Evolutionary conservation across 2,329 filamentous ascomycete genomes (phyloP).

Genomic region (Fusarium camptoceras): DNA sequence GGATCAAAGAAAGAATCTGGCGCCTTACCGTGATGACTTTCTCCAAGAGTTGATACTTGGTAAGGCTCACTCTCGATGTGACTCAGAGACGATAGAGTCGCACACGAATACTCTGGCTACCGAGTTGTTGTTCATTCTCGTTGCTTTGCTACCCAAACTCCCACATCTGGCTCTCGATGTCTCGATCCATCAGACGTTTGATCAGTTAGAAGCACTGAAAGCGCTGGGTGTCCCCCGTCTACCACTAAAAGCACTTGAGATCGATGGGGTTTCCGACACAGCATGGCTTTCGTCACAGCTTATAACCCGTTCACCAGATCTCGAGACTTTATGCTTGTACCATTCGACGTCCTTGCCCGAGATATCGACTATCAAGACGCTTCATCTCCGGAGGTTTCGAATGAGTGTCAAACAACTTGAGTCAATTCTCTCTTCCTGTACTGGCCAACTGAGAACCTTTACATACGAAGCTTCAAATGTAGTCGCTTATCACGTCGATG

Average conservation of each 20-base stretch:
- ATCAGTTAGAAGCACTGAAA: neutral
- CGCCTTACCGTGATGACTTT: constrained; percentile 1
- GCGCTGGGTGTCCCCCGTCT: constrained; percentile 12
- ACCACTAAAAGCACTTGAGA: constrained; percentile 7
- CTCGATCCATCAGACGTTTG: neutral
- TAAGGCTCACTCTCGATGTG: neutral
- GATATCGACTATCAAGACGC: constrained; percentile 12
- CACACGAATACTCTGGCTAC: neutral
- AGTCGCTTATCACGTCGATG: neutral
- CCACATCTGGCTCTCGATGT: constrained; percentile 9
- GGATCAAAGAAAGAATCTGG: neutral
- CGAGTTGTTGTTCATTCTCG: constrained; percentile 3
- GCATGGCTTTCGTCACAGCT: neutral
- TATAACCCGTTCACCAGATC: neutral
- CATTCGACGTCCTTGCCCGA: neutral
- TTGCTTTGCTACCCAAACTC: constrained; percentile 11
- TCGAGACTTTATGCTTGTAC: constrained; percentile 13
- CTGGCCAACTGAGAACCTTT: constrained; percentile 10
- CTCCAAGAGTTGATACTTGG: constrained; percentile 8
- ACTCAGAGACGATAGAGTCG: neutral
- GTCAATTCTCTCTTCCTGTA: constrained; percentile 4
- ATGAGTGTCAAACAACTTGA: neutral
- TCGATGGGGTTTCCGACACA: neutral
- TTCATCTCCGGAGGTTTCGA: neutral
- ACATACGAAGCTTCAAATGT: constrained; percentile 18